These are phyloP conservation scores for Ananas comosus DNA, from an alignment of 176 grass and related monocot genomes.

Conservation along the genomic window DNA sequence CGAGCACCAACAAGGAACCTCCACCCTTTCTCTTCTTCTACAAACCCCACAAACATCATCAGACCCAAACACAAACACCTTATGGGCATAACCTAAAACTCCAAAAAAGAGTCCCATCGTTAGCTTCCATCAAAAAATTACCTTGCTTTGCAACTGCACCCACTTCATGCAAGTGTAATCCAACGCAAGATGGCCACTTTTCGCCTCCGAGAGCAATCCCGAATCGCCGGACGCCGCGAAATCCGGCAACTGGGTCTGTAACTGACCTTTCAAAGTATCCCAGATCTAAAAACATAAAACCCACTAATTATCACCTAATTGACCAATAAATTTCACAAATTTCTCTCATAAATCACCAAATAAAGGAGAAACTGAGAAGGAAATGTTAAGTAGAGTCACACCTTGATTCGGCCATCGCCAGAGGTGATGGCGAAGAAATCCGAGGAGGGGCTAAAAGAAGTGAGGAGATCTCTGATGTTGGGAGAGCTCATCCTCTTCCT, in stretches of 20 bases:
- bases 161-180: slow-evolving; percentile 99
- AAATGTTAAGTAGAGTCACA: not conserved
- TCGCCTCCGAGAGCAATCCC: slow-evolving; percentile 31
- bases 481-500: slow-evolving; percentile 27
- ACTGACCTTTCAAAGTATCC: slow-evolving; percentile 63
- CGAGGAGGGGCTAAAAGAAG: slow-evolving; percentile 55
- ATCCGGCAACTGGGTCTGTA: slow-evolving; percentile 76
- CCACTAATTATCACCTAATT: not conserved
- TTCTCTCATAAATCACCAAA: not conserved
- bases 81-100: not conserved
- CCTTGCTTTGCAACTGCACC: slow-evolving; percentile 74
- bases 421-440: slow-evolving; percentile 79
- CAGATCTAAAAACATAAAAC: slow-evolving; percentile 47
- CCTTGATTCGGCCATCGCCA: slow-evolving; percentile 92
- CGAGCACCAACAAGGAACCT: slow-evolving; percentile 53
- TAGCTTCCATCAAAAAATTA: slow-evolving; percentile 12
- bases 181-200: slow-evolving; percentile 84
- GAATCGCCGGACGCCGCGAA: slow-evolving; percentile 38
- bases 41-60: slow-evolving; percentile 10
- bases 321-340: not conserved
- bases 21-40: slow-evolving; percentile 56
- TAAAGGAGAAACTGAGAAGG: not conserved
- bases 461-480: slow-evolving; percentile 55
- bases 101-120: not conserved
- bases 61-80: slow-evolving; percentile 10